Conservation (phyloP, 257 asterid genomes). For the Ilex aquifolium region DNA sequence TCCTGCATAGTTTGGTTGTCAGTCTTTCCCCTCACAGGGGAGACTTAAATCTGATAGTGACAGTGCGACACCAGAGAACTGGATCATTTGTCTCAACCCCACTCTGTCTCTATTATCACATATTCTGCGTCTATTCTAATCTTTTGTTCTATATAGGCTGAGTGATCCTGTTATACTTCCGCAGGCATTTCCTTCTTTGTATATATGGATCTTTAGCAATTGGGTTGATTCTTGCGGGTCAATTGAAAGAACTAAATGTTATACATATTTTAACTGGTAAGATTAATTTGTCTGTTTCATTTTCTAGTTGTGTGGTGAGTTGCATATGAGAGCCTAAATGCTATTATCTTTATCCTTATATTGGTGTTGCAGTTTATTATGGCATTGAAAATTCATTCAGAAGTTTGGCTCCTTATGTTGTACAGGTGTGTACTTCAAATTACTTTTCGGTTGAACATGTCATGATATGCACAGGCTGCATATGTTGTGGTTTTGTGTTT, state of each 20-base stretch:
- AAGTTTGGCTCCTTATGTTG: constrained; percentile 77
- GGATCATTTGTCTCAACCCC: no score
- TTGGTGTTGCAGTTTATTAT: constrained; percentile 67
- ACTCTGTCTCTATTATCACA: no score
- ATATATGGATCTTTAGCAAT: constrained; percentile 70
- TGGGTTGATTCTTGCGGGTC: constrained; percentile 76
- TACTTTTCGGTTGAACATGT: background rate
- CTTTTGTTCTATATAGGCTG: constrained; percentile 7
- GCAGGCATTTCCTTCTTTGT: constrained; percentile 95
- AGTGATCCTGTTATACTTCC: constrained; percentile 19
- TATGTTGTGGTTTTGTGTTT: background rate
- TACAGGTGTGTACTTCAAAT: constrained; percentile 38
- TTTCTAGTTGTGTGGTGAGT: constrained; percentile 15
- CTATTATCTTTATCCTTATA: constrained; percentile 6
- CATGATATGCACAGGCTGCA: background rate
- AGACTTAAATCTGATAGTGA: no score
- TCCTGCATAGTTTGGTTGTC: no score
- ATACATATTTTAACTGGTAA: constrained; percentile 77
- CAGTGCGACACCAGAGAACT: no score
- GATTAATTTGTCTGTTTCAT: constrained; percentile 15
- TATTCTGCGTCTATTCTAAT: background rate
- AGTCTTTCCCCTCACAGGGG: no score
- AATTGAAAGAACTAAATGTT: constrained; percentile 67
- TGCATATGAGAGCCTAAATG: constrained; percentile 15
- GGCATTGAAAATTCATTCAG: constrained; percentile 73